Conservation (phyloP, 495 filamentous ascomycete genomes). For the Extremus antarcticus region DNA sequence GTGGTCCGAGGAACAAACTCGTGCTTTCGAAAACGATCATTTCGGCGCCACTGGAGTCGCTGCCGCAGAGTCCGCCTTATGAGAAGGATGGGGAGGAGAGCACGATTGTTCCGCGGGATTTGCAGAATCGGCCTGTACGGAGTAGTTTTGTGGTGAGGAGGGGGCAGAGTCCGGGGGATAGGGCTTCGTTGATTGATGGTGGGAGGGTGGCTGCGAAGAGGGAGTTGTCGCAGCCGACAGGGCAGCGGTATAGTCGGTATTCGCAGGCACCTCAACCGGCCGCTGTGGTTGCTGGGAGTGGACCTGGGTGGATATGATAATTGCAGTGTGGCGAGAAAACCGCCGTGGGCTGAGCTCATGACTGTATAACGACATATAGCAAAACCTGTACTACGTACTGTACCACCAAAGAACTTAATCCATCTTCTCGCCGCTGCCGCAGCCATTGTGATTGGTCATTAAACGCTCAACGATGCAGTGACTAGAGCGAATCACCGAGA, state of each 20-base stretch:
- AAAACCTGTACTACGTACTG: too few species aligned
- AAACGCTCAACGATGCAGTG: too few species aligned
- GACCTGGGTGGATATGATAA: neutral
- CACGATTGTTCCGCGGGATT: constrained; percentile 1
- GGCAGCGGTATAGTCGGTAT: too few species aligned
- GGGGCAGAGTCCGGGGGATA: neutral
- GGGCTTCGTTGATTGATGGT: neutral
- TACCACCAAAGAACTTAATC: too few species aligned
- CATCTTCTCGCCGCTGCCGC: too few species aligned
- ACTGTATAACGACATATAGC: neutral
- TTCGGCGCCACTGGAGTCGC: constrained; percentile 4
- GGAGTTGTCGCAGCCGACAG: neutral
- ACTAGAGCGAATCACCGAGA: too few species aligned
- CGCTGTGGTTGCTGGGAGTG: neutral
- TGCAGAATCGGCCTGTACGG: neutral
- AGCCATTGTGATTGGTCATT: too few species aligned
- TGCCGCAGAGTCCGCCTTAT: constrained; percentile 9
- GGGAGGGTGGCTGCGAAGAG: neutral
- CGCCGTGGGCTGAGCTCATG: too few species aligned
- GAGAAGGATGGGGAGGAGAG: neutral
- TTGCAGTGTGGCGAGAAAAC: neutral
- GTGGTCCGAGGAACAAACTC: constrained; percentile 1
- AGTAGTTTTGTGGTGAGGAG: constrained; percentile 1
- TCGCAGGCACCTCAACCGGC: neutral
- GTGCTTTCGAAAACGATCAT: neutral